Evolutionary conservation across 2,329 filamentous ascomycete genomes (phyloP).

Genomic region (Nigrograna mackinnonii): DNA sequence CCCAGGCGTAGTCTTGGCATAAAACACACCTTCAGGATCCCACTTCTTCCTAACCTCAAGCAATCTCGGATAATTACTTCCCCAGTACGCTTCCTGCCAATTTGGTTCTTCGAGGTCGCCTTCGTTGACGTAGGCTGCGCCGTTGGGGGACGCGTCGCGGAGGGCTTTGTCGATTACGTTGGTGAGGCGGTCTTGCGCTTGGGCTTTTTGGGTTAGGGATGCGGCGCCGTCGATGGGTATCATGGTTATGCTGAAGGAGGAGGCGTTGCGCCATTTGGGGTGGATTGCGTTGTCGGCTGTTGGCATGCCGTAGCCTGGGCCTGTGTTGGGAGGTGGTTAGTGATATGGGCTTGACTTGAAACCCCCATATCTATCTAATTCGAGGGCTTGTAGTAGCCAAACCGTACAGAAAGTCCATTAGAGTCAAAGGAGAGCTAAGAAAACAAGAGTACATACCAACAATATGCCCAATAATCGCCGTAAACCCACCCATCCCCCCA

Average conservation of each 20-base stretch:
- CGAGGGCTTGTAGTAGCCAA: too few relatives aligned
- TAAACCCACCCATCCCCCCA: neutral
- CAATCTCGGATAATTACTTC: slow-evolving; percentile 15
- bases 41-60: slow-evolving; percentile 10
- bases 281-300: slow-evolving; percentile 10
- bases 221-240: slow-evolving; percentile 4
- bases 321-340: neutral
- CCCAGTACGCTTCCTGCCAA: slow-evolving; percentile 16
- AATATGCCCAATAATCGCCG: slow-evolving; percentile 8
- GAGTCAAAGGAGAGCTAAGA: neutral
- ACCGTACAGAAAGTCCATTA: neutral
- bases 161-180: slow-evolving; percentile 7
- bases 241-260: slow-evolving; percentile 8
- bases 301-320: slow-evolving; percentile 6
- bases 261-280: slow-evolving; percentile 9
- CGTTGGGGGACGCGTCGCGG: slow-evolving; percentile 8
- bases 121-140: slow-evolving; percentile 15
- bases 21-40: slow-evolving; percentile 18
- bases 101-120: slow-evolving; percentile 15
- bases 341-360: neutral
- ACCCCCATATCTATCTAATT: neutral
- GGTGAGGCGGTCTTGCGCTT: slow-evolving; percentile 7
- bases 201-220: slow-evolving; percentile 2
- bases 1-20: slow-evolving; percentile 10
- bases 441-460: slow-evolving; percentile 3